Base-by-base conservation (phyloP, 768 basidiomycete species). In the Mycena floridula region DNA sequence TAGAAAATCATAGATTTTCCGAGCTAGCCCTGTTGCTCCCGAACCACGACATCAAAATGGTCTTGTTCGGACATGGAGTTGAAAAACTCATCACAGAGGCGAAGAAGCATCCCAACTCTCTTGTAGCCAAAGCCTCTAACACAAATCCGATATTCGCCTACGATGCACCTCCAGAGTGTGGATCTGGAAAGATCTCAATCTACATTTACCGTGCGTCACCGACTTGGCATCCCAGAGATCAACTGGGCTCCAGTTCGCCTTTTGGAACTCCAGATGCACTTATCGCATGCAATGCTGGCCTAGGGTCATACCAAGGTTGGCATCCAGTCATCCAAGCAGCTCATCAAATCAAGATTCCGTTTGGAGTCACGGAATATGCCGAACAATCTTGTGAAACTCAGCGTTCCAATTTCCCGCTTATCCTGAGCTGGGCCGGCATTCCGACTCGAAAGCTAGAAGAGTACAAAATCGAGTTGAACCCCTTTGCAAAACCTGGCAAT, bases 21-120 rank as follows among this genome's bases (percentile, higher is more conserved):
- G 70, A 72, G 44, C 51, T 73, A 27, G 71, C 69, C 6, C 53
- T 72, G 23, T 53, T 73, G 7, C 52, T 72, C 13, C 70, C 72
- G 12, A 44, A 72, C 51, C 63, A 64, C 37, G 68, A 73, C 50
- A 67, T 72, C 53, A 64, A 61, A 38, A 53, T 72, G n/a, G 59
- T 63, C 27, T 50, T 72, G 44, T 67, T 68, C 40, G 69, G 71
- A 24, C 43, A n/a, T n/a, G n/a, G n/a, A n/a, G n/a, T n/a, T n/a
- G 46, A 21, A 26, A 45, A 53, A 3, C 57, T 73, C 23, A 57
- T 67, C 20, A 51, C 62, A 11, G 54, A 56, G 35, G 60, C 61
- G 4, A 53, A 53, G 15, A 58, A 47, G 21, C 59, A 60, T 37
- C 59, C 55, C 13, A 28, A 35, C 8, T 52, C 52, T 21, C 45